phyloP scores from a whole-genome alignment of 352 stramenopile species.

The Phytophthora pseudosyringae region DNA sequence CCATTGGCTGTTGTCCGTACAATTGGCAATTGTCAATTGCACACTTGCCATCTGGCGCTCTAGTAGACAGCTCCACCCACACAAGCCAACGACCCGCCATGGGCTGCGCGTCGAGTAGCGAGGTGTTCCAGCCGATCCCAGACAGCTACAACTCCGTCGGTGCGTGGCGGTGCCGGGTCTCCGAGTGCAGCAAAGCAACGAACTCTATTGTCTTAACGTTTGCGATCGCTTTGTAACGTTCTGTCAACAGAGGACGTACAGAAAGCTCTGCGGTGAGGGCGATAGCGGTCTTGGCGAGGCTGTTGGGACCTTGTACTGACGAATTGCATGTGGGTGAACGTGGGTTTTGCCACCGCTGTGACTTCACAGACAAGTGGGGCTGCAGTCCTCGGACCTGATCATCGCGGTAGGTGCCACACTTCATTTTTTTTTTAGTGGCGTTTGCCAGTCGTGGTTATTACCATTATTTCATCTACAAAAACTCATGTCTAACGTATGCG shows the following conservation, averaged over 20 bases:
- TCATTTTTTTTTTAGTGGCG: neutral
- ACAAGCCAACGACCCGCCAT: conserved; percentile 9
- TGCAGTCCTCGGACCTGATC: conserved; percentile 75
- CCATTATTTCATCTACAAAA: too few relatives aligned
- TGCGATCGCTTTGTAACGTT: too few relatives aligned
- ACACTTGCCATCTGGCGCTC: conserved; percentile 25
- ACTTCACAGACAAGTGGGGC: conserved; percentile 45
- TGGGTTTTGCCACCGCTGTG: neutral
- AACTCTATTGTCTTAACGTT: conserved; percentile 2
- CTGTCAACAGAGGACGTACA: conserved; percentile 52
- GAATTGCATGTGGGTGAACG: neutral
- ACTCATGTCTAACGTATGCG: neutral
- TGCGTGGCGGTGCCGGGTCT: conserved; percentile 11
- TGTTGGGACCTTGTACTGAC: neutral
- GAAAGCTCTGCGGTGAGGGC: conserved; percentile 41
- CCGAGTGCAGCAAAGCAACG: neutral
- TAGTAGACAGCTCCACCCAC: conserved; percentile 14
- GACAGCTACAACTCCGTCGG: conserved; percentile 41
- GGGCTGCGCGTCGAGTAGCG: conserved; percentile 37
- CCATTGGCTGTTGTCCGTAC: conserved; percentile 34
- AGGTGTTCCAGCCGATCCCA: conserved; percentile 40
- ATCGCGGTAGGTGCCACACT: conserved; percentile 41
- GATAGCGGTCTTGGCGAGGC: neutral
- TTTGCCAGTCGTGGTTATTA: too few relatives aligned
- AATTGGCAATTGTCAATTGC: neutral